Percentiles rank a stretch among this genome's conserved stretches.
Conservation (phyloP, 805 yeast genomes). For the Lipomyces chichibuensis region DNA sequence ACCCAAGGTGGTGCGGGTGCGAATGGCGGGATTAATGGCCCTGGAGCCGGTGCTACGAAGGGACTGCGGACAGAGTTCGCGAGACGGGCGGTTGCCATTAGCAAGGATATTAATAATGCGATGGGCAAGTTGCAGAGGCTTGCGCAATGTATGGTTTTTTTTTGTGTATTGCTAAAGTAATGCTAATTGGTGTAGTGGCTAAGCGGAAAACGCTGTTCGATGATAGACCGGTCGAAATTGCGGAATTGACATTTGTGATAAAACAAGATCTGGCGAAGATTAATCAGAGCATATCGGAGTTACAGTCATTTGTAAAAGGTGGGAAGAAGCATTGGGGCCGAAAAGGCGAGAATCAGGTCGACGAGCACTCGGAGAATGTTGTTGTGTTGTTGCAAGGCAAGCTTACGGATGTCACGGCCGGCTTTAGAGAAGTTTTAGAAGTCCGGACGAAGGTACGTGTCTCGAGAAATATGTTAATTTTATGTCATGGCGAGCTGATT, state of each 20-base stretch:
- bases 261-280: constrained; percentile 83
- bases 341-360: constrained; percentile 59
- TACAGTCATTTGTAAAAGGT: constrained; percentile 56
- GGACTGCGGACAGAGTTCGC: constrained; percentile 60
- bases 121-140: constrained; percentile 79
- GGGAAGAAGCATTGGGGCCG: constrained; percentile 43
- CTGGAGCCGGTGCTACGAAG: constrained; percentile 28
- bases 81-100: constrained; percentile 73
- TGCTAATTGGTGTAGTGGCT: constrained; percentile 54
- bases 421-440: constrained; percentile 86
- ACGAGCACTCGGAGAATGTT: constrained; percentile 80
- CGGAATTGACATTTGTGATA: constrained; percentile 82
- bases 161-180: not conserved
- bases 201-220: constrained; percentile 88
- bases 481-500: not conserved
- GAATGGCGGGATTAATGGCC: constrained; percentile 10
- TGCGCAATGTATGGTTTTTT: constrained; percentile 53
- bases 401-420: constrained; percentile 89
- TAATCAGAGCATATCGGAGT: constrained; percentile 66
- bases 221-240: constrained; percentile 91
- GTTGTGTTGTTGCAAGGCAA: constrained; percentile 84
- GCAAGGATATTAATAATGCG: constrained; percentile 84
- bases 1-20: constrained; percentile 10
- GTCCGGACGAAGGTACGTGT: constrained; percentile 62
- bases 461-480: not conserved